Conservation (phyloP, 805 yeast species). For the Metschnikowia hibisci region DNA sequence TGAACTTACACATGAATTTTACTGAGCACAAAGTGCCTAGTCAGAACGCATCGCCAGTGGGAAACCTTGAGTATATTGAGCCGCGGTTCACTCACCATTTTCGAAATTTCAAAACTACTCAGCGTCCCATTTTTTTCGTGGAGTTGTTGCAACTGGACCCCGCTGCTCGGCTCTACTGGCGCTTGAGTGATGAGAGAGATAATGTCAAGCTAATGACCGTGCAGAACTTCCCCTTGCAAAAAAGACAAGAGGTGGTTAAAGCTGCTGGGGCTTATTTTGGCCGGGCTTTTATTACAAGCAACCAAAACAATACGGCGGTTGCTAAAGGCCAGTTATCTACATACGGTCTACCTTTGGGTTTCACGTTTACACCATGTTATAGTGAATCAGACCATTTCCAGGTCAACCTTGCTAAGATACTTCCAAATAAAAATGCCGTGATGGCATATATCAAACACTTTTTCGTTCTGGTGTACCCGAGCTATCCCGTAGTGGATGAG, state of each 20-base stretch:
- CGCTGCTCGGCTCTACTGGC: conserved; percentile 18
- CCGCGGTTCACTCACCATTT: conserved; percentile 2
- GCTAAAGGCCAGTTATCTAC: conserved; percentile 10
- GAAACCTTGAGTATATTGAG: conserved; percentile 7
- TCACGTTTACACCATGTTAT: conserved; percentile 6
- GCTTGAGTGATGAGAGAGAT: conserved; percentile 7
- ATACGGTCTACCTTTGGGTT: conserved; percentile 15
- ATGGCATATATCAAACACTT: conserved; percentile 13
- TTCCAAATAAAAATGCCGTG: conserved; percentile 12
- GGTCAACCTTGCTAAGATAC: conserved; percentile 8
- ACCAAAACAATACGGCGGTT: conserved; percentile 6
- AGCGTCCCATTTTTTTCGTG: conserved; percentile 13
- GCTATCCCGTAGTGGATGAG: conserved; percentile 17
- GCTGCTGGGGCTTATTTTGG: conserved; percentile 10
- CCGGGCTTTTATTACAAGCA: conserved; percentile 7
- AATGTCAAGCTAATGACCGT: conserved; percentile 12
- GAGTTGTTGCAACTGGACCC: conserved; percentile 21
- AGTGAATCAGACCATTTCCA: conserved; percentile 9
- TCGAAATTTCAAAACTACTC: conserved; percentile 8
- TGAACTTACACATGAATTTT: conserved; percentile 17
- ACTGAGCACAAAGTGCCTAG: background rate
- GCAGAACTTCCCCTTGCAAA: conserved; percentile 5
- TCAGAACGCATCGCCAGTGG: conserved; percentile 1
- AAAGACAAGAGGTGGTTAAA: conserved; percentile 8
- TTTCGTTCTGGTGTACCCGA: conserved; percentile 16